Evolutionary conservation across 768 basidiomycete genomes (phyloP).

Genomic region (Rhodotorula diobovata): DNA sequence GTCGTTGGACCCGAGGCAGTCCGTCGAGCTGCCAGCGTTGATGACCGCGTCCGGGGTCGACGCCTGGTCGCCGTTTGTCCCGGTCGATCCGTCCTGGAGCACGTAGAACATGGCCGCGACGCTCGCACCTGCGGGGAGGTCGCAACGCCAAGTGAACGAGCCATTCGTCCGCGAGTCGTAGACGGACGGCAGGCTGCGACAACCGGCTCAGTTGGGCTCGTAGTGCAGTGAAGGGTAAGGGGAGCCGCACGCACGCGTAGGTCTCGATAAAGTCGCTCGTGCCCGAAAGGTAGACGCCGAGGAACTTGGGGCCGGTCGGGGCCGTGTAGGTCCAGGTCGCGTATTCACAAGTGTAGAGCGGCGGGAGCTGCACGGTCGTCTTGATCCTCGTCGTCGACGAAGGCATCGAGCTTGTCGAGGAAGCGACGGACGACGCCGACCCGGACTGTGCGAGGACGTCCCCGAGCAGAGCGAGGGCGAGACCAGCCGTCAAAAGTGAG

Average conservation of each 20-base stretch:
- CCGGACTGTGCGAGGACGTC: neutral
- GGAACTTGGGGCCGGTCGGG: neutral
- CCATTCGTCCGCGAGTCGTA: constrained; percentile 8
- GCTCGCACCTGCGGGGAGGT: neutral
- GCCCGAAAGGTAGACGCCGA: constrained; percentile 4
- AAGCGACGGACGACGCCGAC: neutral
- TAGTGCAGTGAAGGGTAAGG: neutral
- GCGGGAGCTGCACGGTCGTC: constrained; percentile 1
- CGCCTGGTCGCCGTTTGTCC: neutral
- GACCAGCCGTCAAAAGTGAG: neutral
- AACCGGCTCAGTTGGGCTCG: too few relatives aligned
- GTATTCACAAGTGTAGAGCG: neutral
- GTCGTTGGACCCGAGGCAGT: constrained; percentile 12
- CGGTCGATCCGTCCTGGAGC: neutral
- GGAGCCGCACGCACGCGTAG: neutral
- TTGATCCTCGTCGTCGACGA: neutral
- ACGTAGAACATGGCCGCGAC: constrained; percentile 11
- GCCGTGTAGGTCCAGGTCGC: constrained; percentile 16
- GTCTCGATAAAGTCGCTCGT: neutral
- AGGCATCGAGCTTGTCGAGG: neutral
- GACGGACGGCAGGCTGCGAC: neutral
- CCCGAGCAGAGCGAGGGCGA: neutral
- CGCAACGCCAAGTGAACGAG: constrained; percentile 5
- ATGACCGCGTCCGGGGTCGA: constrained; percentile 11
- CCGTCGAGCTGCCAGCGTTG: neutral